Evolutionary conservation across 1,284 basidiomycete species (phyloP), one percentile per base, ranked within the genome.

Genomic region (Ustilago xerochloae): DNA sequence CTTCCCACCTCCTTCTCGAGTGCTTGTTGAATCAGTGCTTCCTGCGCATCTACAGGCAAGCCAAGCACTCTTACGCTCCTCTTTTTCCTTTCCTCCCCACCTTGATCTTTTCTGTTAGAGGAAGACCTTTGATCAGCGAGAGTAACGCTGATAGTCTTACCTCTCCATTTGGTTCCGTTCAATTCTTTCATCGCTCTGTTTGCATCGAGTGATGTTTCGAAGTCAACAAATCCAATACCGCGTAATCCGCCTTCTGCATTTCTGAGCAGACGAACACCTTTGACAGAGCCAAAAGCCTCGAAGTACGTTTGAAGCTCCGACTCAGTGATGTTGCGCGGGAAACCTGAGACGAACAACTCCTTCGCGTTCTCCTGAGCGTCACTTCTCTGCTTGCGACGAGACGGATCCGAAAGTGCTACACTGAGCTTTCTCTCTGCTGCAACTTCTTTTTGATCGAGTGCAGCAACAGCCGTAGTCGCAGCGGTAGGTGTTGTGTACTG

Each of bases 191-290:
- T 74, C n/a, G 81, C 81, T 16, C 71, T 55, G 18, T 72, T 69
- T 6, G 83, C 83, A 30, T 84, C 83, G 7, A 84, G 45, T 8
- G 53, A 46, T 6, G 51, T 61, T 0, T 91, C 90, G 83, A 93
- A 98, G 81, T 98, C 94, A 20, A 99, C 88, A 79, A 98, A 99
- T 0, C 93, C 96, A 82, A 94, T 93, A 0, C 97, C 96, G 84
- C 91, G 93, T 38, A 88, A 88, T 36, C 89, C 87, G 0, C 91
- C 91, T 48, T 90, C 88, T 8, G 90, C 88, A 73, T 94, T 91
- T 57, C 89, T 86, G 0, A 90, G 89, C 79, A 98, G 87, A 55
- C 94, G 89, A 30, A 97, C 88, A 12, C 91, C 91, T 78, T 91
- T 92, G 58, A 98, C 86, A 0, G 86, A 81, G 81, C 92, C 94